Evolutionary conservation across 768 basidiomycete genomes (phyloP), one percentile per base, ranked within the genome.

Genomic region (Auricularia sp.): DNA sequence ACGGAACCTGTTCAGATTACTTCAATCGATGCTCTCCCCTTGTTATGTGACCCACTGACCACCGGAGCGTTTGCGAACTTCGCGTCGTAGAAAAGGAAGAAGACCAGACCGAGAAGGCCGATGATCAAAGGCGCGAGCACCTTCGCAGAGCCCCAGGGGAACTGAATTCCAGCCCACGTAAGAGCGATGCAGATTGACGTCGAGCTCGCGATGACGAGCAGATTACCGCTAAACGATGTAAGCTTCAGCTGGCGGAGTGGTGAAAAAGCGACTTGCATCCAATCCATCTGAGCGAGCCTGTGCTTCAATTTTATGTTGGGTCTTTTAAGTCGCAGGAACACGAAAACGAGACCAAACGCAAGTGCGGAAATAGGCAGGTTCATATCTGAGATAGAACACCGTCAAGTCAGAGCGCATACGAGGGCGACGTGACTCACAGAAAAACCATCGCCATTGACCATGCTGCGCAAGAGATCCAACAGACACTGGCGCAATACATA

Each of bases 151-250:
- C 67, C 63, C 82, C 82, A 83, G 0, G 77, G 65, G 62, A 73
- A 79, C 2, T 68, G 66, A 5, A 74, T 70, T 6, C 83, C 82
- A 2, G 77, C 83, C 80, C 76, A 77, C 7, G 79, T 76, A 61
- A 79, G 64, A 18, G 70, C 76, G 43, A 78, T 68, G 7, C 72
- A 68, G 29, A 65, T 64, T 21, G 73, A 68, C 2, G 71, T 69
- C 0, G 74, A 74, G 35, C 72, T 71, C 1, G 67, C 64, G 47
- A 76, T 74, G n/a, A 79, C 64, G 5, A 78, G 54, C 2, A 72
- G 11, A 53, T 77, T 79, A 5, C 78, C 77, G 23, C 80, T 79
- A 44, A 66, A 66, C 11, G 66, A 71, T 58, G 69, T 61, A 53
- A 72, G 68, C 29, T 29, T 29, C 29, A 35, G 73, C 72, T 18